A percentile compares a stretch with the other conserved stretches of the same genome.
Evolutionary conservation across 345 rosid genomes (phyloP).

Genomic region (Anacardium occidentale): DNA sequence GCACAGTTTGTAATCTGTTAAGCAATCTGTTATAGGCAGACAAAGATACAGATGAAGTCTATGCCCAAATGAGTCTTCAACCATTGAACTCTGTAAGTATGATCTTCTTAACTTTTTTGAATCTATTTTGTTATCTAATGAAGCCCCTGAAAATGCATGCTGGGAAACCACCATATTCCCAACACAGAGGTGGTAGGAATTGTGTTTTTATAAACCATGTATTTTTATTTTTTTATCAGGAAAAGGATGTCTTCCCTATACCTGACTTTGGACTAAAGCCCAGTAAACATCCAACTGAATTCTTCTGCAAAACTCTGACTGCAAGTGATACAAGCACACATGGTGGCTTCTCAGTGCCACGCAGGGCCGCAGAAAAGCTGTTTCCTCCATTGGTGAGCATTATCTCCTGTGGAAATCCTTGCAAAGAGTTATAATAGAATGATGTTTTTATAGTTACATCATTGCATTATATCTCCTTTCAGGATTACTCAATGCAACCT

Average conservation of each 20-base stretch:
- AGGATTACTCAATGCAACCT: constrained; percentile 95
- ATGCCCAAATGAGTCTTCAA: constrained; percentile 97
- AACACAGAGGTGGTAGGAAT: neutral
- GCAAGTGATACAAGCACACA: constrained; percentile 99
- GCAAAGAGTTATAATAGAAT: neutral
- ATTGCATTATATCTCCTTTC: constrained; percentile 6
- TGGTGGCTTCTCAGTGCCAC: constrained; percentile 99
- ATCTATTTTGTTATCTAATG: neutral
- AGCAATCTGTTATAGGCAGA: constrained; percentile 60
- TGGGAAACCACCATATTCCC: neutral
- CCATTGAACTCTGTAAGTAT: constrained; percentile 81
- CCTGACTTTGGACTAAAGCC: constrained; percentile 83
- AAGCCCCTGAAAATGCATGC: neutral
- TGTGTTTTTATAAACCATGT: constrained; percentile 5
- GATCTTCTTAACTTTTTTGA: neutral
- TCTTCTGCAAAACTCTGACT: constrained; percentile 93
- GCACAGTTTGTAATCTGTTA: constrained; percentile 15
- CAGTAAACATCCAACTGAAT: constrained; percentile 88
- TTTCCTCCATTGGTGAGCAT: constrained; percentile 80
- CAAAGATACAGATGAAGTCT: constrained; percentile 89
- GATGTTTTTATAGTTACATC: neutral
- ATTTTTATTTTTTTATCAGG: constrained; percentile 39
- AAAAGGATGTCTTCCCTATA: constrained; percentile 80
- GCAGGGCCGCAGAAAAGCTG: constrained; percentile 98
- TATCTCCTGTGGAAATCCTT: constrained; percentile 8